These are phyloP conservation scores for Tritrichomonas foetus DNA, from an alignment of 208 protist genomes.

Conservation along the genomic window DNA sequence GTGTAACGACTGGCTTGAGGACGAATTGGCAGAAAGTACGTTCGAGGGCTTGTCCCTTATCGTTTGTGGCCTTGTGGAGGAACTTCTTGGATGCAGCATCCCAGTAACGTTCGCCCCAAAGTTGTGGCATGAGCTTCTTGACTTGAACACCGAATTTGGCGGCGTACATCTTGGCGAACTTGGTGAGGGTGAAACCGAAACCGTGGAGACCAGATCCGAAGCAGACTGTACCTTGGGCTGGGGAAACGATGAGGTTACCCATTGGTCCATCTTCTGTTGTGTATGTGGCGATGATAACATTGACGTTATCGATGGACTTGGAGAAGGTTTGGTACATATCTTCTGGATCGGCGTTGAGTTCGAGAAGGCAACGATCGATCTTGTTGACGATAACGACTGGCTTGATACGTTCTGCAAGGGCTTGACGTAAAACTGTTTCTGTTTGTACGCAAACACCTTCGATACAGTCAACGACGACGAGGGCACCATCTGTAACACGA, in stretches of 20 bases:
- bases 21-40: constrained; percentile 91
- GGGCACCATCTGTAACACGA: constrained; percentile 96
- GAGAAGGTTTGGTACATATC: constrained; percentile 71
- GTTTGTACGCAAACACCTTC: constrained; percentile 98
- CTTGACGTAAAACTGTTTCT: constrained; percentile 94
- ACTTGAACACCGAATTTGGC: constrained; percentile 82
- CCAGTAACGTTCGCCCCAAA: constrained; percentile 98
- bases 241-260: constrained; percentile 75
- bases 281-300: constrained; percentile 94
- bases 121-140: constrained; percentile 72
- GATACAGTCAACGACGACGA: constrained; percentile 97
- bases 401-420: constrained; percentile 90
- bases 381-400: constrained; percentile 99
- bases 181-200: constrained; percentile 95
- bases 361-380: constrained; percentile 86
- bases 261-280: too few relatives aligned
- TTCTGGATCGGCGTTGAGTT: constrained; percentile 79
- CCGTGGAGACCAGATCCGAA: constrained; percentile 96
- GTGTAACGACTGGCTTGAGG: constrained; percentile 89
- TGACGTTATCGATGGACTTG: constrained; percentile 78
- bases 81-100: constrained; percentile 80
- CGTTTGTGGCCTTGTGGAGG: constrained; percentile 52
- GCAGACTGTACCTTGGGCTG: constrained; percentile 81
- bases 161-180: constrained; percentile 82
- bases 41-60: background rate